A percentile compares a stretch with the other conserved stretches of the same genome.
Evolutionary conservation across 345 rosid species (phyloP).

Genomic region (Aquilaria malaccensis): DNA sequence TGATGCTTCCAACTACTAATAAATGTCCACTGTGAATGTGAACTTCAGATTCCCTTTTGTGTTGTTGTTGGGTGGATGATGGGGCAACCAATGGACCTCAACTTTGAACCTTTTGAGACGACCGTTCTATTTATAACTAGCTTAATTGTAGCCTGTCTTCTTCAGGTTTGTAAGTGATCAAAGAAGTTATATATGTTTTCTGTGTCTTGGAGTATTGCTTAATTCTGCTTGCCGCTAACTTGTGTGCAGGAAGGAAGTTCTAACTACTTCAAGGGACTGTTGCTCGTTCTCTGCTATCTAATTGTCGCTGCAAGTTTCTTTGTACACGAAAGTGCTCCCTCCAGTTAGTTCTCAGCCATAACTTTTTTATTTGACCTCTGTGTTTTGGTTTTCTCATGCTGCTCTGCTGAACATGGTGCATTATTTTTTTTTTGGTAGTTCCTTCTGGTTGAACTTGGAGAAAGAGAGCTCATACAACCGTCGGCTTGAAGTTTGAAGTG

Average conservation of each 20-base stretch:
- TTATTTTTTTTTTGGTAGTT: not conserved
- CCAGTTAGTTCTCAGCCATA: slow-evolving; percentile 9
- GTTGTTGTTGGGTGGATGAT: slow-evolving; percentile 80
- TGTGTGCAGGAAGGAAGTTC: slow-evolving; percentile 66
- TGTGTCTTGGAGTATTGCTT: no score
- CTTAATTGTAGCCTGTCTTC: slow-evolving; percentile 70
- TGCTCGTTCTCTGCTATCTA: slow-evolving; percentile 67
- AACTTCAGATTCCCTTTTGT: slow-evolving; percentile 64
- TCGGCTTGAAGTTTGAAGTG: not conserved
- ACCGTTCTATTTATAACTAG: slow-evolving; percentile 73
- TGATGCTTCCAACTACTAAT: no score
- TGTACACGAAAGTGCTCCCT: slow-evolving; percentile 46
- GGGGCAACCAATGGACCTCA: slow-evolving; percentile 72
- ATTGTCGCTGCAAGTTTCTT: slow-evolving; percentile 76
- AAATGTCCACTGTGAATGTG: no score
- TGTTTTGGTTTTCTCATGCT: not conserved
- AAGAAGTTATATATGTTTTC: not conserved
- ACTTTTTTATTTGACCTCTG: not conserved
- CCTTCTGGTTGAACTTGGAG: not conserved
- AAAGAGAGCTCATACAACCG: not conserved
- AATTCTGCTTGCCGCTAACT: no score
- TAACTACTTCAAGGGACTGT: slow-evolving; percentile 69
- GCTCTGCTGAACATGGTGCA: not conserved
- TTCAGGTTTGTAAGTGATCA: slow-evolving; percentile 45
- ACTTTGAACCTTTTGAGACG: slow-evolving; percentile 86